Evolutionary conservation across 2,329 filamentous ascomycete genomes (phyloP), one percentile per base, ranked within the genome.

Genomic region (Ceratocystis smalleyi): DNA sequence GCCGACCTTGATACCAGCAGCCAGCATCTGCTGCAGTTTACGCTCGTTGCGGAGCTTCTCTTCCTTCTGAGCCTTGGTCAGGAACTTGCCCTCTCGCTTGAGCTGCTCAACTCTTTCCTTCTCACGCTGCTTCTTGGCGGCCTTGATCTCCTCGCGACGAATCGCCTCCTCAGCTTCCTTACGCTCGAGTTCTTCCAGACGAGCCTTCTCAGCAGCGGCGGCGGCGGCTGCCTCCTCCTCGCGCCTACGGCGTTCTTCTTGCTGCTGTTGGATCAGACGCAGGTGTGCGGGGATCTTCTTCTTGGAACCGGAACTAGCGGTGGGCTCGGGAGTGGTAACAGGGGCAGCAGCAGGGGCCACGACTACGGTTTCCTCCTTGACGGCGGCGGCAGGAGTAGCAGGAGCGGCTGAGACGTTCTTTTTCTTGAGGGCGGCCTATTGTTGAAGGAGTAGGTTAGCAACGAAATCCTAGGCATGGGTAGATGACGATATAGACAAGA

Each of bases 271-370:
- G 40, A 95, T 77, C 55, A 85, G 78, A 60, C 83, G 80, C 57
- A 95, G 79, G 64, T 86, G 85, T 64, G 88, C 79, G 12, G 88
- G 87, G 19, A 97, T 70, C 78, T 97, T 99, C 83, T 95, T 97
- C 75, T 83, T 83, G 66, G 77, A 78, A 55, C 83, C 85, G 32
- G 74, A 71, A 5, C 75, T 68, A 1, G 71, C 69, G 8, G 72
- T 67, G 0, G 68, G 66, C 3, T 71, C 70, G 1, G 74, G 71
- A 1, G 74, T 70, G 17, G 76, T 71, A 19, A 75, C 77, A 69
- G 80, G 78, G 69, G 79, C 73, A 65, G 73, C 68, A 76, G 90
- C 91, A 78, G 91, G 75, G 45, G 75, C 76, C 15, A 24, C 61
- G 76, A 71, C 35, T 66, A 70, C 68, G 65, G 71, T 69, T 19